Percentiles rank a stretch among this genome's conserved stretches.
phyloP scores from a whole-genome alignment of 257 asterid species.

The Linaria vulgaris region DNA sequence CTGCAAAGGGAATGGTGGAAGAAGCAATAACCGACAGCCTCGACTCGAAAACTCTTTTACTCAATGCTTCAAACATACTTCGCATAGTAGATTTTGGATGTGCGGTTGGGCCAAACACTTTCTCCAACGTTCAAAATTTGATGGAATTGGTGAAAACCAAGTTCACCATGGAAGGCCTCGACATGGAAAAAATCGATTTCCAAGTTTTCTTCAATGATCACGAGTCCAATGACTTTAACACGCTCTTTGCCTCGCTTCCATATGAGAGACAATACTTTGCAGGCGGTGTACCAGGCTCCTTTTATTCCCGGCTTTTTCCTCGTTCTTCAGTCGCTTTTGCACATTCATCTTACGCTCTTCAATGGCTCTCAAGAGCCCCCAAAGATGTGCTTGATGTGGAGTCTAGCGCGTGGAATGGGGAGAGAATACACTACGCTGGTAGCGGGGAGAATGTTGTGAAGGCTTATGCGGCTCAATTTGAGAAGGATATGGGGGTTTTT shows the following conservation, averaged over 20 bases:
- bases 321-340: conserved; percentile 26
- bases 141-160: conserved; percentile 22
- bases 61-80: not conserved
- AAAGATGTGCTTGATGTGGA: conserved; percentile 3
- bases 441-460: conserved; percentile 15
- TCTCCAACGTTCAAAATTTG: conserved; percentile 22
- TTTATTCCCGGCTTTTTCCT: conserved; percentile 32
- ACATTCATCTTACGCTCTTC: conserved; percentile 33
- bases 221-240: conserved; percentile 37
- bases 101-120: conserved; percentile 38
- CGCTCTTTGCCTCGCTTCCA: conserved; percentile 35
- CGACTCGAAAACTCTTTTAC: not conserved
- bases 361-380: conserved; percentile 41
- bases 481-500: conserved; percentile 30
- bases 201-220: conserved; percentile 42
- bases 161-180: not conserved
- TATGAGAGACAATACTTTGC: conserved; percentile 25
- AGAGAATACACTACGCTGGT: conserved; percentile 25
- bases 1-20: conserved; percentile 15
- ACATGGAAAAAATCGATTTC: conserved; percentile 17
- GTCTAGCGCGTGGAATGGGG: conserved; percentile 29
- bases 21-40: conserved; percentile 16
- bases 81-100: conserved; percentile 35
- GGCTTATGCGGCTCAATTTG: conserved; percentile 34
- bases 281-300: conserved; percentile 39